Evolutionary conservation across 2,329 filamentous ascomycete species (phyloP), one percentile per base, ranked within the genome.

Genomic region (Nannizziopsis barbatae): DNA sequence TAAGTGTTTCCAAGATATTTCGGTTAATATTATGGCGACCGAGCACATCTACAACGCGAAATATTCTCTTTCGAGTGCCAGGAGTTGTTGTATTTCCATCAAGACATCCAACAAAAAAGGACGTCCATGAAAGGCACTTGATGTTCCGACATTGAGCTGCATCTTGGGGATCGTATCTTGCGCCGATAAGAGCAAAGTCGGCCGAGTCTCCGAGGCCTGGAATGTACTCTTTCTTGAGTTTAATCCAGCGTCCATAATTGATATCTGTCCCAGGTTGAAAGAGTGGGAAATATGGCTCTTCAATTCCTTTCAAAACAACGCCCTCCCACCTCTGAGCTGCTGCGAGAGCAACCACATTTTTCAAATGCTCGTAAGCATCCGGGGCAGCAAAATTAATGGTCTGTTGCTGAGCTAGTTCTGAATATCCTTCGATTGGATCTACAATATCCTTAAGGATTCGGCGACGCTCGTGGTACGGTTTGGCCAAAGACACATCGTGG

Each of bases 141-240:
- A 81, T 63, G 3, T 69, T 64, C 2, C 51, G 42, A 42, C 78
- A 75, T 6, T 72, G 69, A 40, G 71, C 72, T 6, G 81, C 83
- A 52, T 79, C 76, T 43, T 73, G 69, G 2, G 82, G 68, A 55
- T 87, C 77, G 56, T 83, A 88, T 14, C 79, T 78, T 5, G 79
- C 88, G 0, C 86, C 88, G 2, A 95, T 70, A 1, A 90, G 74
- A 1, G 84, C 81, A 60, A 95, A 85, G 62, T 95, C 89, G 8
- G 84, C 84, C 27, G 87, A 79, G 52, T 93, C 88, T 0, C 87
- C 86, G 60, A 90, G 78, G 2, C 79, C 79, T 20, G 75, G 73
- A 33, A 94, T 76, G 57, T 93, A 94, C 58, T 92, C 86, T 58
- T 87, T 87, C 64, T 95, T 95, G 37, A 95, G 65, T 65, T 95